Base-by-base conservation (phyloP, 192 early-diverging fungal species). In the Thoreauomyces humboldtii region DNA sequence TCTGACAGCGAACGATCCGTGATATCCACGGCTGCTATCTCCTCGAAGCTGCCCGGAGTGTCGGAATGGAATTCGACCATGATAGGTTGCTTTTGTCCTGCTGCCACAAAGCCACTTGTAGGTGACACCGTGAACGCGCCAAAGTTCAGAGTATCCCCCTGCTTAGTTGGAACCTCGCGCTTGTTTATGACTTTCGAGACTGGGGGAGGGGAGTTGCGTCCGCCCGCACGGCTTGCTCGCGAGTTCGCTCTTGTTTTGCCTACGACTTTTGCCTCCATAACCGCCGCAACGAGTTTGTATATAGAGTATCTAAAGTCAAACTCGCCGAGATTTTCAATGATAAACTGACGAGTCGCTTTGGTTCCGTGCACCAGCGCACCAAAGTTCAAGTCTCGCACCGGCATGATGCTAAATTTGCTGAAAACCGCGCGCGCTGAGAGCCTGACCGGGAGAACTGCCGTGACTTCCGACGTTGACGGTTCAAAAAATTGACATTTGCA, bases 31-130 rank as follows among this genome's bases (percentile, higher is more conserved):
- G 67, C 81, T 19, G 86, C 73, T 37, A 69, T 74, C 73, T 86
- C 85, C 41, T 86, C 83, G 58, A 73, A 86, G 27, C 71, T 65
- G 2, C 83, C 83, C 4, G 83, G 78, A 4, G 57, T 69, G 32
- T 86, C 85, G 1, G 82, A 69, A 56, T 86, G 81, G 48, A 86
- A 86, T 36, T 86, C 85, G 36, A 86, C 83, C 0, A 73, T 84
- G 43, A 86, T 81, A 12, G 70, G 60, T 60, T 78, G 74, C 57
- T 86, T 86, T 27, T 70, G 69, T 15, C 79, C 79, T 2, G 82
- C 68, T 0, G 65, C 54, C 5, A 85, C 70, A 17, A 78, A 24
- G 12, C 81, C 82, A 29, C 66, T 77, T 0, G 76, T 81, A 1
- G 85, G 85, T 35, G 72, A 79, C n/a, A 86, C 72, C 1, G 80